These are phyloP conservation scores for Metschnikowia proteae DNA, from an alignment of 805 yeast species.

Conservation along the genomic window DNA sequence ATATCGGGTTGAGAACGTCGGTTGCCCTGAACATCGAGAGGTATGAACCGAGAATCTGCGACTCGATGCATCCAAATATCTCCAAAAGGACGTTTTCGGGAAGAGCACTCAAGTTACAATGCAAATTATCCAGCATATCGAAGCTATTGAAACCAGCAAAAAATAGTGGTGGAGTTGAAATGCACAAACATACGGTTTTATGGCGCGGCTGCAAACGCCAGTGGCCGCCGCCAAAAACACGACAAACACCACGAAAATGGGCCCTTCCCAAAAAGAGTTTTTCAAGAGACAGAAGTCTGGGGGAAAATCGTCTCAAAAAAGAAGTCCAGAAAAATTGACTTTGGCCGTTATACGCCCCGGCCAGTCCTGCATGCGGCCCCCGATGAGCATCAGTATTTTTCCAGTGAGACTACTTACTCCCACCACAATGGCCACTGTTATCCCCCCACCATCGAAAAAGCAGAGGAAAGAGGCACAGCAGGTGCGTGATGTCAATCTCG, in stretches of 20 bases:
- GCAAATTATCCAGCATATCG: slow-evolving; percentile 1
- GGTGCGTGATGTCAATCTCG: slow-evolving; percentile 66
- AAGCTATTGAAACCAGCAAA: slow-evolving; percentile 2
- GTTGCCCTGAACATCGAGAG: neutral
- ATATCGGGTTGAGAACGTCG: neutral
- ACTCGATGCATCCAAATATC: slow-evolving; percentile 2
- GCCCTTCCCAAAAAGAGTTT: too few species aligned
- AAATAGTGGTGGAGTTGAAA: neutral
- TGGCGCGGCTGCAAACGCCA: slow-evolving; percentile 4
- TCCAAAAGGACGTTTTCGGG: slow-evolving; percentile 2
- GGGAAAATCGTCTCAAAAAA: too few species aligned
- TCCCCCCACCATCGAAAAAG: slow-evolving; percentile 92
- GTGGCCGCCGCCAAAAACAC: neutral
- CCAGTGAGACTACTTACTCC: neutral
- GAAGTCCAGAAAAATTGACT: too few species aligned
- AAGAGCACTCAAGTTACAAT: neutral
- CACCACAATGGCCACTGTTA: slow-evolving; percentile 72
- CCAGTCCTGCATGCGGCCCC: neutral
- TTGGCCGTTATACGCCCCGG: too few species aligned
- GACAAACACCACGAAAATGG: neutral
- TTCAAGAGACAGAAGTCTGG: too few species aligned
- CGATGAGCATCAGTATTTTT: slow-evolving; percentile 18
- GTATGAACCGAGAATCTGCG: neutral
- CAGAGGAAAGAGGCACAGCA: slow-evolving; percentile 81
- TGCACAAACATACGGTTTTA: neutral